Evolutionary conservation across 805 yeast species (phyloP).

Genomic region (Yamadazyma endophytica): DNA sequence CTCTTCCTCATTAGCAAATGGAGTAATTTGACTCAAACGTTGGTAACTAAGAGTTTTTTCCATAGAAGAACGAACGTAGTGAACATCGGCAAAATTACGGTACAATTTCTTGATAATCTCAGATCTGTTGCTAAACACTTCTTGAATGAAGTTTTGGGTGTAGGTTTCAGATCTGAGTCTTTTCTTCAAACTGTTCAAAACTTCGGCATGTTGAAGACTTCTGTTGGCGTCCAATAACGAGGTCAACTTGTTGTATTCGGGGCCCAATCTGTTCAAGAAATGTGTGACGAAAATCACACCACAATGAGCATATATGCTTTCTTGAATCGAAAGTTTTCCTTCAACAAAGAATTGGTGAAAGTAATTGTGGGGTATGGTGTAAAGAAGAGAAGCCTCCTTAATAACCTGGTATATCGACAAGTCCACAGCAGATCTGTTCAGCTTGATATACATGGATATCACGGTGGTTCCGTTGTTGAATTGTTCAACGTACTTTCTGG

Average conservation of each 20-base stretch:
- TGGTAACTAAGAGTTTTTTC: slow-evolving; percentile 83
- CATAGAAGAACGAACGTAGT: slow-evolving; percentile 68
- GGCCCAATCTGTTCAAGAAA: slow-evolving; percentile 89
- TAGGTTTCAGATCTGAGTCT: slow-evolving; percentile 91
- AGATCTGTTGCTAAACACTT: slow-evolving; percentile 65
- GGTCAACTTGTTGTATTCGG: slow-evolving; percentile 73
- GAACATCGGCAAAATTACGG: slow-evolving; percentile 87
- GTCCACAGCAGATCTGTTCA: slow-evolving; percentile 55
- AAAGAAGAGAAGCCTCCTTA: slow-evolving; percentile 89
- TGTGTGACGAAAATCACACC: slow-evolving; percentile 91
- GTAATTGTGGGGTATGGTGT: slow-evolving; percentile 83
- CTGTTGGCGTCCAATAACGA: slow-evolving; percentile 58
- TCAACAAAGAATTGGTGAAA: slow-evolving; percentile 70
- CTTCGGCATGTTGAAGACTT: slow-evolving; percentile 67
- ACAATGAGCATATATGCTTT: slow-evolving; percentile 89
- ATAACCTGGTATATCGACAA: slow-evolving; percentile 82
- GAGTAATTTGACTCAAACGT: slow-evolving; percentile 73
- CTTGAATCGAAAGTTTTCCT: slow-evolving; percentile 86
- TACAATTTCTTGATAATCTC: slow-evolving; percentile 77
- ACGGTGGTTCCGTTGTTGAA: slow-evolving; percentile 85
- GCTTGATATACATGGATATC: slow-evolving; percentile 79
- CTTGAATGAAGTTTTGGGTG: slow-evolving; percentile 78
- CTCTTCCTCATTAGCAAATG: slow-evolving; percentile 70
- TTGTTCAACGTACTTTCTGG: slow-evolving; percentile 91
- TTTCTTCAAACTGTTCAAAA: slow-evolving; percentile 74